Evolutionary conservation across 192 early-diverging fungal genomes (phyloP), one percentile per base, ranked within the genome.

Genomic region (Spizellomyces sp.): DNA sequence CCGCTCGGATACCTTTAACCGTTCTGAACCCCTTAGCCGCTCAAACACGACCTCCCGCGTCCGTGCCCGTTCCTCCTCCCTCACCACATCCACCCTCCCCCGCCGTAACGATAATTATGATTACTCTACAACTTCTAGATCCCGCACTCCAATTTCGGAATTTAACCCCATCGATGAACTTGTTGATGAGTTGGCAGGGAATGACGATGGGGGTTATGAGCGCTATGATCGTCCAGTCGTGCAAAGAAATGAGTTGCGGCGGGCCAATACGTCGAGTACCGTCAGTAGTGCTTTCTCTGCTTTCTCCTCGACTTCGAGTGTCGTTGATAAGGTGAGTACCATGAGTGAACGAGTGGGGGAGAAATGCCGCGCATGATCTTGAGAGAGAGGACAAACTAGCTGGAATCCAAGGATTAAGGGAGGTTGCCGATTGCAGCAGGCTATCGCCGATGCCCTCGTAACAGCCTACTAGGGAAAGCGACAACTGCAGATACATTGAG

Each of bases 121-220:
- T 19, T 54, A 54, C 50, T n/a, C 50, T 54, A 12, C 50, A 54
- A 54, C 50, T 4, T 54, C 50, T 2, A 54, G 9, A 59, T 15
- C 27, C 42, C 27, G 27, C 27, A 3, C 27, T 2, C 27, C 27
- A 36, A 3, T 36, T 36, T 36, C 27, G 27, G 27, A 36, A 36
- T 36, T 69, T 57, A 69, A 69, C 45, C 67, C 67, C 4, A 69
- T 69, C 7, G 67, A 69, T 58, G 67, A 69, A 44, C 67, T 69
- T 14, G 59, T 69, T 8, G 67, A 69, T 36, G 27, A 36, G 27
- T 36, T 36, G 27, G 27, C 27, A 0, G 27, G 27, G 3, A 36
- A 36, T 36, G 27, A 36, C 27, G 27, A 36, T 36, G 27, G n/a
- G 8, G 10, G 3, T 15, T 15, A 54, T 19, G 52, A 54, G 52